Conservation (phyloP, 2,329 filamentous ascomycete species). For the Dothistroma septosporum region DNA sequence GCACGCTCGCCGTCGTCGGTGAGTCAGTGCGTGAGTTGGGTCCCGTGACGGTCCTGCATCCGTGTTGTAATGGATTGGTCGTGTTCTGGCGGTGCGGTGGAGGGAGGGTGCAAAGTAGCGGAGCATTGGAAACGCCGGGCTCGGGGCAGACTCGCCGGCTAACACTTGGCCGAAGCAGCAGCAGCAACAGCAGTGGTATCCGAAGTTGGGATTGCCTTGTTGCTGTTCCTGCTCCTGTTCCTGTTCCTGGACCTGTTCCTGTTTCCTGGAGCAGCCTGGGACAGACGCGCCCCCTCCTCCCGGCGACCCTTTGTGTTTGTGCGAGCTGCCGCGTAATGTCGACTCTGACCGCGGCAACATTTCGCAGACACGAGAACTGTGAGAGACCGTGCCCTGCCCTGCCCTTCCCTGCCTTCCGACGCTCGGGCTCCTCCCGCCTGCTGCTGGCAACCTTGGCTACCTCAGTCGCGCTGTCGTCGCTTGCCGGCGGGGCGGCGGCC, state of each 20-base stretch:
- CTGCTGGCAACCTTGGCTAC: neutral
- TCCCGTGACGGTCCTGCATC: neutral
- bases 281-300: neutral
- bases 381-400: too few species aligned
- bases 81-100: neutral
- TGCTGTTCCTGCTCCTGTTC: too few species aligned
- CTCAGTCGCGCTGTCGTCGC: neutral
- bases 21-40: neutral
- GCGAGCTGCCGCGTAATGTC: conserved; percentile 4
- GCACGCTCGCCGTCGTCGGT: neutral
- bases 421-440: neutral
- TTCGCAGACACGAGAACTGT: neutral
- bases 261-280: neutral
- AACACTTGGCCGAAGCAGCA: neutral
- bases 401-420: conserved; percentile 6
- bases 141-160: neutral
- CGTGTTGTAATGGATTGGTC: neutral
- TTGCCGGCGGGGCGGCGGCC: neutral
- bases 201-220: neutral
- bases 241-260: too few species aligned
- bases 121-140: neutral
- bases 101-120: neutral
- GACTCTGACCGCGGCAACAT: neutral
- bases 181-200: neutral
- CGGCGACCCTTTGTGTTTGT: neutral